phyloP scores from a whole-genome alignment of 1,284 basidiomycete genomes.

The Neolentinus lepideus region DNA sequence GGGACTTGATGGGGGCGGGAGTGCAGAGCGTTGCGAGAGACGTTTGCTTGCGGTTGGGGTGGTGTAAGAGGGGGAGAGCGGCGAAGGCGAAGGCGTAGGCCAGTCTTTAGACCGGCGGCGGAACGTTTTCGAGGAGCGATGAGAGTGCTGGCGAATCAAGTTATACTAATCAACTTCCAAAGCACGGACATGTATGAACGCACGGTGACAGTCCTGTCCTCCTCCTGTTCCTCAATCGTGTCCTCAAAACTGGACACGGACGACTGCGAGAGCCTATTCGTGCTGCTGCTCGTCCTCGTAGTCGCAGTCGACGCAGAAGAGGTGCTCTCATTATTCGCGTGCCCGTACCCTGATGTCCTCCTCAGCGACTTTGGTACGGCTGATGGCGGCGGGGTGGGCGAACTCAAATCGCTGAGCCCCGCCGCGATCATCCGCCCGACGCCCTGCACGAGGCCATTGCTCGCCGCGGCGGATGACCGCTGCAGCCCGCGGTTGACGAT shows the following conservation, averaged over 20 bases:
- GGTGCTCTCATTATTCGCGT: neutral
- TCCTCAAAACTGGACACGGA: conserved; percentile 29
- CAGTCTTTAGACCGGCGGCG: conserved; percentile 23
- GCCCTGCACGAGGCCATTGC: conserved; percentile 60
- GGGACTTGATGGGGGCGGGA: conserved; percentile 23
- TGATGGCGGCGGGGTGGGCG: conserved; percentile 13
- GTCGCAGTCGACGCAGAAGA: conserved; percentile 16
- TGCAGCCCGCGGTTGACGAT: conserved; percentile 61
- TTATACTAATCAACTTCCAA: neutral
- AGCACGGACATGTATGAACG: neutral
- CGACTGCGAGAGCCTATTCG: conserved; percentile 32
- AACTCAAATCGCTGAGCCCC: conserved; percentile 27
- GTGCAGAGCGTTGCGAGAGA: conserved; percentile 7
- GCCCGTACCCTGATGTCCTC: neutral
- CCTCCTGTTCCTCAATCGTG: conserved; percentile 15
- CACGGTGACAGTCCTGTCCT: conserved; percentile 9
- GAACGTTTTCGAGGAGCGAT: conserved; percentile 23
- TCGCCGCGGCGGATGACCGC: conserved; percentile 27
- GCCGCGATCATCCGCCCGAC: conserved; percentile 44
- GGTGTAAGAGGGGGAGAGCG: neutral
- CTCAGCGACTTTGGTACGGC: conserved; percentile 4
- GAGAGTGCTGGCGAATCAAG: conserved; percentile 18
- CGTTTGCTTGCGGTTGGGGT: neutral
- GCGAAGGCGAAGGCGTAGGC: conserved; percentile 9
- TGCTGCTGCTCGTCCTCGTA: conserved; percentile 17